phyloP scores from a whole-genome alignment of 257 asterid genomes.

The Capsicum chinense region DNA sequence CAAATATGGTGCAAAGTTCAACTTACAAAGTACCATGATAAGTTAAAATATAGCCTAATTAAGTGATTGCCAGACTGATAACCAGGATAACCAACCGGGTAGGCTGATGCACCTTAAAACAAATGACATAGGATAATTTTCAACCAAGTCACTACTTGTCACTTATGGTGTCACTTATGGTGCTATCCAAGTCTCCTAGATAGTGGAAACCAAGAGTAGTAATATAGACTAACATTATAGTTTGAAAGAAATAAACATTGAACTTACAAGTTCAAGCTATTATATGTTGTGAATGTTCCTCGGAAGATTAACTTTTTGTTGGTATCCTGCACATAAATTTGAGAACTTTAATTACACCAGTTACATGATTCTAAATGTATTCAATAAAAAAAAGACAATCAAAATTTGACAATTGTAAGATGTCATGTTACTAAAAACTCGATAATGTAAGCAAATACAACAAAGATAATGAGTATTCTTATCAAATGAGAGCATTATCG shows the following conservation, averaged over 20 bases:
- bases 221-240: neutral
- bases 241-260: constrained; percentile 31
- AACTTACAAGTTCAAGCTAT: constrained; percentile 88
- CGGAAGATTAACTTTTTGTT: constrained; percentile 80
- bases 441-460: constrained; percentile 18
- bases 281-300: constrained; percentile 86
- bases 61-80: neutral
- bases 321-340: constrained; percentile 69
- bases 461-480: neutral
- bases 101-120: neutral
- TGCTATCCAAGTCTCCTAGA: neutral
- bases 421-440: constrained; percentile 7
- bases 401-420: neutral
- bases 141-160: neutral
- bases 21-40: neutral
- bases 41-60: neutral
- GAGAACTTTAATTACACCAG: too few relatives aligned
- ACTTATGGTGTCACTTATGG: neutral
- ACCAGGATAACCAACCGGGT: constrained; percentile 13
- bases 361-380: too few relatives aligned
- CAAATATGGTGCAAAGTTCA: neutral
- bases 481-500: neutral
- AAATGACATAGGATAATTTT: neutral
- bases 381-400: too few relatives aligned
- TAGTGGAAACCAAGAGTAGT: constrained; percentile 4